phyloP scores from a whole-genome alignment of 2,329 filamentous ascomycete species.

The Cladosporium sp. region DNA sequence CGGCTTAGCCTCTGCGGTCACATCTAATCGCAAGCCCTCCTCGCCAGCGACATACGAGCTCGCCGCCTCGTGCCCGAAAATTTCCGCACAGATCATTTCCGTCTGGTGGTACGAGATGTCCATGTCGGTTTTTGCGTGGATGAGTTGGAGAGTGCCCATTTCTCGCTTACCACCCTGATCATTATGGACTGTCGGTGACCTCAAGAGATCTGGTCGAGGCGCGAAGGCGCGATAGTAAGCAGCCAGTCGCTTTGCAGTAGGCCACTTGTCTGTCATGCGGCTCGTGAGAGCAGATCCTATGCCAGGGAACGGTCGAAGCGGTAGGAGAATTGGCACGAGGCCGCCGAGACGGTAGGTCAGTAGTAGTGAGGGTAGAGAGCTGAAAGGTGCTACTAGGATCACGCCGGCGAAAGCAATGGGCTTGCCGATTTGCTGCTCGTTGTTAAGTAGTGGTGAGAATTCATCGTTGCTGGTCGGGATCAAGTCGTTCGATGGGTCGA shows the following conservation, averaged over 20 bases:
- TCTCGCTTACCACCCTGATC: constrained; percentile 28
- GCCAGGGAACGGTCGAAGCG: constrained; percentile 67
- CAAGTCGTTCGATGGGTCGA: constrained; percentile 28
- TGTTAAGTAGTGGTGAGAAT: constrained; percentile 17
- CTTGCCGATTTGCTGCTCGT: background rate
- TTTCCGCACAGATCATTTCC: constrained; percentile 63
- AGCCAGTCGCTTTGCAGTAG: constrained; percentile 66
- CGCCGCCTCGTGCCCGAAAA: constrained; percentile 53
- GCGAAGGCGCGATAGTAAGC: constrained; percentile 61
- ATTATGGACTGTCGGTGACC: constrained; percentile 47
- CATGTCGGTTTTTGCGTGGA: constrained; percentile 79
- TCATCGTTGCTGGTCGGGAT: constrained; percentile 19
- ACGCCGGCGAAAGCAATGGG: constrained; percentile 72
- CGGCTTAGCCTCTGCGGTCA: constrained; percentile 31
- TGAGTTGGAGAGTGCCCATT: constrained; percentile 60
- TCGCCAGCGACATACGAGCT: constrained; percentile 36
- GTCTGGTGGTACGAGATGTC: constrained; percentile 79
- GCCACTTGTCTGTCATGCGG: constrained; percentile 79
- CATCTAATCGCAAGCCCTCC: constrained; percentile 31
- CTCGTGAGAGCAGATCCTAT: constrained; percentile 62
- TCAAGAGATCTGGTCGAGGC: constrained; percentile 32
- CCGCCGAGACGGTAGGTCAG: constrained; percentile 79
- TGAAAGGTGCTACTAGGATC: constrained; percentile 79
- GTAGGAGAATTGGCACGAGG: constrained; percentile 74
- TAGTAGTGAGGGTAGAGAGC: constrained; percentile 70